A percentile compares a stretch with the other conserved stretches of the same genome.
phyloP scores from a whole-genome alignment of 441 rosid genomes.

The Euphorbia celastroides region DNA sequence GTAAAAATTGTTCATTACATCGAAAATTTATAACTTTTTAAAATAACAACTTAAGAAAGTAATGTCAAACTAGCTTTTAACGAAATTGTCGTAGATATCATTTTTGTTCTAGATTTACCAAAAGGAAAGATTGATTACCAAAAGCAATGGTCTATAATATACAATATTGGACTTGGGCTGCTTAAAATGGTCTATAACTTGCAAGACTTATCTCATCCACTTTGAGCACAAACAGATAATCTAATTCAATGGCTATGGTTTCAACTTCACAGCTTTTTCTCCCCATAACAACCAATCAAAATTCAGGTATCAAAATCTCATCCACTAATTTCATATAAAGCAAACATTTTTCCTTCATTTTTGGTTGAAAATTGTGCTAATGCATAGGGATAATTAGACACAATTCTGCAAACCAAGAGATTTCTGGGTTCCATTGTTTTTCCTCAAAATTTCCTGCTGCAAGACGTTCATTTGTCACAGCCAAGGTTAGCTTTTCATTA shows the following conservation, averaged over 20 bases:
- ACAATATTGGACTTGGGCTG: too few relatives aligned
- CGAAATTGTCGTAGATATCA: too few relatives aligned
- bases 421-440: constrained; percentile 10
- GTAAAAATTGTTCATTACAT: too few relatives aligned
- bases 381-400: constrained; percentile 14
- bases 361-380: not conserved
- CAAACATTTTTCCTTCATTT: not conserved
- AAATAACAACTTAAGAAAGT: too few relatives aligned
- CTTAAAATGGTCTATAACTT: too few relatives aligned
- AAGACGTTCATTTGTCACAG: constrained; percentile 12
- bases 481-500: constrained; percentile 25
- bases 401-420: constrained; percentile 10
- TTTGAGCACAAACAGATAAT: not conserved
- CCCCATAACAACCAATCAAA: constrained; percentile 11
- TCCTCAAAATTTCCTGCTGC: constrained; percentile 1
- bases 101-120: too few relatives aligned
- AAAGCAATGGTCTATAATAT: too few relatives aligned
- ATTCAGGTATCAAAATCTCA: constrained; percentile 16
- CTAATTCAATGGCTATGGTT: constrained; percentile 25
- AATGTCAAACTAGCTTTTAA: too few relatives aligned
- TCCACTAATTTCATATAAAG: not conserved
- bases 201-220: too few relatives aligned
- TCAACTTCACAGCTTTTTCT: constrained; percentile 10
- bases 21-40: too few relatives aligned
- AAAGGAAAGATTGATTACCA: too few relatives aligned